phyloP scores from a whole-genome alignment of 768 basidiomycete genomes.

The Galerina sulciceps region DNA sequence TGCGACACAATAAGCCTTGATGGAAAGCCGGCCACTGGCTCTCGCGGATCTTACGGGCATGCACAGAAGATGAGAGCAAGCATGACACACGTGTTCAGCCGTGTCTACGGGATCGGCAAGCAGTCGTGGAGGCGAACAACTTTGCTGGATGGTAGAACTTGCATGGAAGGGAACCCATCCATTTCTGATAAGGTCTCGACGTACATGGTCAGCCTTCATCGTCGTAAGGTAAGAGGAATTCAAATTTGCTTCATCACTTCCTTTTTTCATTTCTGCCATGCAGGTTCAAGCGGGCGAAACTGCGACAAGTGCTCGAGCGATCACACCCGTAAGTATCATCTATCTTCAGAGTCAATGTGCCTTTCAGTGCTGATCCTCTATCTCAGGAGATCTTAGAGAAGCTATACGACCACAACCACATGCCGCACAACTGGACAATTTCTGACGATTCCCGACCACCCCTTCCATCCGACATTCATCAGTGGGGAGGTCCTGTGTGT shows the following conservation, averaged over 20 bases:
- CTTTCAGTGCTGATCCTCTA: neutral
- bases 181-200: conserved; percentile 14
- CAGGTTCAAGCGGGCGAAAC: conserved; percentile 13
- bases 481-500: conserved; percentile 34
- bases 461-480: conserved; percentile 5
- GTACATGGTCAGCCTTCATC: conserved; percentile 20
- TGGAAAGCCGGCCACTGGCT: neutral
- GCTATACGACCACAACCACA: conserved; percentile 18
- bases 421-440: conserved; percentile 2
- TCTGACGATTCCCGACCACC: no score
- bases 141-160: neutral
- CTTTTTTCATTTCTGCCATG: neutral
- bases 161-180: conserved; percentile 19
- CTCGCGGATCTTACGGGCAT: conserved; percentile 29
- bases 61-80: conserved; percentile 38
- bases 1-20: conserved; percentile 17
- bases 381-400: conserved; percentile 1
- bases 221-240: conserved; percentile 3
- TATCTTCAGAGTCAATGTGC: neutral
- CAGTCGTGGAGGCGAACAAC: conserved; percentile 30
- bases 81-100: conserved; percentile 33
- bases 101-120: conserved; percentile 24
- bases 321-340: conserved; percentile 7
- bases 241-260: neutral
- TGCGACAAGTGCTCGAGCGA: conserved; percentile 16